phyloP scores from a whole-genome alignment of 2,329 filamentous ascomycete species.

The Elsinoe arachidis region DNA sequence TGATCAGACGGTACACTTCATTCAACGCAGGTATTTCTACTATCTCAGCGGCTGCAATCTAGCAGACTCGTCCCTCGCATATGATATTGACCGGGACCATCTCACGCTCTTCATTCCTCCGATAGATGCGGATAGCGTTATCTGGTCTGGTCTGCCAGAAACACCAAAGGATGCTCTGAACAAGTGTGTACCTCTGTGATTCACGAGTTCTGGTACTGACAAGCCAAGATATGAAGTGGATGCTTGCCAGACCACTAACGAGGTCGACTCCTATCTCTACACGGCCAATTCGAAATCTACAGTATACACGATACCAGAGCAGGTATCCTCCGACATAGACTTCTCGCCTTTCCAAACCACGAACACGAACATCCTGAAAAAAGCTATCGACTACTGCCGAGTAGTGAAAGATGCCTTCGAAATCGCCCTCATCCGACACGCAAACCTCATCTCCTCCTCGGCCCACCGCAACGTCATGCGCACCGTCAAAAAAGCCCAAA shows the following conservation, averaged over 20 bases:
- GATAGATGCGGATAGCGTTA: conserved; percentile 75
- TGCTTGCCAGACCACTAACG: conserved; percentile 28
- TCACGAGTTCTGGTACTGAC: conserved; percentile 24
- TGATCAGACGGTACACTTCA: conserved; percentile 74
- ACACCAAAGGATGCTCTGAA: conserved; percentile 64
- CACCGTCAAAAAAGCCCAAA: conserved; percentile 54
- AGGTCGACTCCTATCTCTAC: conserved; percentile 61
- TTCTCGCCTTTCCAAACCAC: conserved; percentile 62
- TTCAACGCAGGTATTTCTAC: conserved; percentile 87
- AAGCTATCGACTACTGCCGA: conserved; percentile 68
- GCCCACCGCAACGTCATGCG: conserved; percentile 67
- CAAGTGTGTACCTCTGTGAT: conserved; percentile 35
- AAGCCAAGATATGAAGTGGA: conserved; percentile 14
- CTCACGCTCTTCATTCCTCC: conserved; percentile 87
- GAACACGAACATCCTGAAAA: conserved; percentile 48
- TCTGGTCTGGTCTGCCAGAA: conserved; percentile 86
- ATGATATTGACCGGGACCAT: conserved; percentile 64
- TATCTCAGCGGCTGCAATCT: conserved; percentile 83
- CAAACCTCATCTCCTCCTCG: conserved; percentile 67
- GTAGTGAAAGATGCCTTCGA: conserved; percentile 83
- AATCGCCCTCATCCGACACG: conserved; percentile 68
- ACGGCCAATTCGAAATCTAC: conserved; percentile 38
- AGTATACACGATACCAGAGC: conserved; percentile 67
- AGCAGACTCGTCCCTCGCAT: conserved; percentile 70
- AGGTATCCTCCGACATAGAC: conserved; percentile 62